phyloP scores from a whole-genome alignment of 208 protist species.

The Leishmania amazonensis region DNA sequence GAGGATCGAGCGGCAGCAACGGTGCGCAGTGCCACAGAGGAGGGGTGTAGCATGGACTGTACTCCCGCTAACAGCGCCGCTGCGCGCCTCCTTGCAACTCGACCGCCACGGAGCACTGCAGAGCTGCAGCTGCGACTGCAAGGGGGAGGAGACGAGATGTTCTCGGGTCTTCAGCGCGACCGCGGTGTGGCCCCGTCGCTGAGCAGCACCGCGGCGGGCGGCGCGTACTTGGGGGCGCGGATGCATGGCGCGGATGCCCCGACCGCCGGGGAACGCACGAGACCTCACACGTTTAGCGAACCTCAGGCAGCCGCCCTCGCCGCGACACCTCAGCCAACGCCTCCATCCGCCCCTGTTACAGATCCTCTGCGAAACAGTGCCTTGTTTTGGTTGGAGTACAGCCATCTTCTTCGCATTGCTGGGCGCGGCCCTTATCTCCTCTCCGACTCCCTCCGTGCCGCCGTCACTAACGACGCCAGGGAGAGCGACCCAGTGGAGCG shows the following conservation, averaged over 20 bases:
- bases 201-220: background rate
- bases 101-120: constrained; percentile 4
- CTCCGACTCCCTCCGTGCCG: constrained; percentile 21
- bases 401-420: constrained; percentile 15
- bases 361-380: constrained; percentile 10
- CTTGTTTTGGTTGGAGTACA: constrained; percentile 32
- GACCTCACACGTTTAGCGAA: background rate
- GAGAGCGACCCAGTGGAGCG: constrained; percentile 22
- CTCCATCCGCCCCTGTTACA: background rate
- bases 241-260: background rate
- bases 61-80: background rate
- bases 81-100: constrained; percentile 12
- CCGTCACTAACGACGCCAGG: constrained; percentile 19
- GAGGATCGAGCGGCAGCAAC: constrained; percentile 21
- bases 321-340: background rate
- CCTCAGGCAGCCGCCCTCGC: background rate
- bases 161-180: background rate
- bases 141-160: background rate
- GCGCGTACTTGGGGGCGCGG: background rate
- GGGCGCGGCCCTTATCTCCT: constrained; percentile 23
- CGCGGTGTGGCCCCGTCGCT: background rate
- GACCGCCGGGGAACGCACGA: background rate
- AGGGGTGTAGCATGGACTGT: background rate
- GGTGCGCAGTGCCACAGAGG: background rate
- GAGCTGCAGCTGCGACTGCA: background rate